phyloP scores from a whole-genome alignment of 257 asterid genomes.

The Osmanthus fragrans region DNA sequence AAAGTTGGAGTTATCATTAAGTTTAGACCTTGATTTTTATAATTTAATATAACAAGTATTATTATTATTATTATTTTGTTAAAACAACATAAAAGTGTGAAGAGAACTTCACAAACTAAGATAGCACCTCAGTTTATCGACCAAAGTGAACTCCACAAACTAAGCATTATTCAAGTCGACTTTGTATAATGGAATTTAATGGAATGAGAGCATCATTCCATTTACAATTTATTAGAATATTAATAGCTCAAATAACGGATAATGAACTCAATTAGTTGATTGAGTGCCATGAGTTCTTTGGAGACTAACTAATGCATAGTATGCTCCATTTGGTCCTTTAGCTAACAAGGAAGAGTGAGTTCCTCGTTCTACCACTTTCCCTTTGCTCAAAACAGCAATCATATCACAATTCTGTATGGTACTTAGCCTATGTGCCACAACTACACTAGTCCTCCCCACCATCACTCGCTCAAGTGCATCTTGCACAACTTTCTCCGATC shows the following conservation, averaged over 20 bases:
- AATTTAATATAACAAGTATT: no score
- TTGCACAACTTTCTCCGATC: constrained; percentile 83
- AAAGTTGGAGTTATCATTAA: no score
- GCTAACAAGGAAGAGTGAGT: constrained; percentile 68
- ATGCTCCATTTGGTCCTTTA: constrained; percentile 61
- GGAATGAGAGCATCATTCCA: neutral
- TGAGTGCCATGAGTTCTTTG: constrained; percentile 44
- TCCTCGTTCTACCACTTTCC: constrained; percentile 72
- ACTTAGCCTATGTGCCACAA: constrained; percentile 84
- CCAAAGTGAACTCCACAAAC: neutral
- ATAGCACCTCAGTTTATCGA: neutral
- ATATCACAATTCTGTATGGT: constrained; percentile 70
- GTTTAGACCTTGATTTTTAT: no score
- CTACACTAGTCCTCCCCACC: constrained; percentile 83
- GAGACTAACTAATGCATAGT: constrained; percentile 66
- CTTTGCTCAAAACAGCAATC: constrained; percentile 74
- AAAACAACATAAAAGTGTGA: no score
- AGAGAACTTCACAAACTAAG: no score
- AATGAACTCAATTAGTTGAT: constrained; percentile 9
- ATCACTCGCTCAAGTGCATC: constrained; percentile 84
- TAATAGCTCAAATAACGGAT: neutral
- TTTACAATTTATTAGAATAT: neutral
- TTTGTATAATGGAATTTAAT: neutral
- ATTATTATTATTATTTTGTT: no score
- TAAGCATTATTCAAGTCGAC: neutral